phyloP scores from a whole-genome alignment of 176 grass and related monocot genomes.

The Oryza officinalis region DNA sequence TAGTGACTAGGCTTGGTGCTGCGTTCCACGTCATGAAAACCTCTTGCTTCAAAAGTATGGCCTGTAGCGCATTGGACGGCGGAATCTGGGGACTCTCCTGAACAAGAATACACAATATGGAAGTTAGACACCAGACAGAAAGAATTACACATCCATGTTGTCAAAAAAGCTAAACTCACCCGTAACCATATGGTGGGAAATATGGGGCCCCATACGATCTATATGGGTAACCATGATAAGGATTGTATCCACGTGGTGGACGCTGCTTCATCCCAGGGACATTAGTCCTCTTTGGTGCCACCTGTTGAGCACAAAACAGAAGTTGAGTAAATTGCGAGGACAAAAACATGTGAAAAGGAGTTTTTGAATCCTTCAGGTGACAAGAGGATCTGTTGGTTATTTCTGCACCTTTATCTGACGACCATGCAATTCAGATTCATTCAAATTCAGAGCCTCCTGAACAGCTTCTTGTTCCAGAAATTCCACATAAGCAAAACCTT shows the following conservation, averaged over 20 bases:
- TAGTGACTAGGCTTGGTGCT: background rate
- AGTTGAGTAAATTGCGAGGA: background rate
- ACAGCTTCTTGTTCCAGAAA: conserved; percentile 63
- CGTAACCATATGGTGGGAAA: conserved; percentile 52
- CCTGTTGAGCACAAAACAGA: conserved; percentile 37
- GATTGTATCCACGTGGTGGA: conserved; percentile 44
- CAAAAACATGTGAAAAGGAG: background rate
- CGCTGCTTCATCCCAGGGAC: conserved; percentile 73
- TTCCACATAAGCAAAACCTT: conserved; percentile 70
- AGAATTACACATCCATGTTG: background rate
- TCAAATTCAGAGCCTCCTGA: conserved; percentile 60
- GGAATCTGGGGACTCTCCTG: conserved; percentile 64
- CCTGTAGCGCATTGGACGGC: conserved; percentile 54
- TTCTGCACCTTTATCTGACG: conserved; percentile 57
- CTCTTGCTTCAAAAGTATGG: conserved; percentile 41
- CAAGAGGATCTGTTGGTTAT: background rate
- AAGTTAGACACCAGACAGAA: background rate
- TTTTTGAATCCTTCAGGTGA: background rate
- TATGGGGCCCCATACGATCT: conserved; percentile 53
- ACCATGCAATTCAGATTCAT: conserved; percentile 69
- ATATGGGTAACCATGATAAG: conserved; percentile 47
- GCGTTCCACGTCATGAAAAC: background rate
- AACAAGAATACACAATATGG: background rate
- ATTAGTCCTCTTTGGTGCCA: conserved; percentile 66
- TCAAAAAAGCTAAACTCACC: conserved; percentile 35